Evolutionary conservation across 352 stramenopile genomes (phyloP), one percentile per base, ranked within the genome.

Genomic region (Phytophthora pluvialis): DNA sequence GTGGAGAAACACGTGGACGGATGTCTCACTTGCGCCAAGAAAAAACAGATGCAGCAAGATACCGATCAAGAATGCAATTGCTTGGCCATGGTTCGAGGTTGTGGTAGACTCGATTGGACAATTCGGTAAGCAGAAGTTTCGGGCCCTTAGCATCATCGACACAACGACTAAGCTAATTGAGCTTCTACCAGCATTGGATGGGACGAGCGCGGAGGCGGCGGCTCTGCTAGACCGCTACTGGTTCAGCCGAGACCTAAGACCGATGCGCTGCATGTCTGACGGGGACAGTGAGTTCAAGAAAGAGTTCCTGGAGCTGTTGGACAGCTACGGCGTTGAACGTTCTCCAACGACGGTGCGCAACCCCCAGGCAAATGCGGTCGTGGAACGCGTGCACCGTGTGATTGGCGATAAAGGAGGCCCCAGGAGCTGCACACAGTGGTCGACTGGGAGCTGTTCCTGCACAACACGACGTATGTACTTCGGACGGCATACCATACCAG

Each of bases 131-230:
- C 31, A 54, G 10, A 39, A 52, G 6, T 46, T 52, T n/a, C 5
- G 53, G 12, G 31, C 21, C 0, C 31, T 46, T 2, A 52, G 10
- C 0, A 61, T 52, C 6, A 61, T 61, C 42, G 42, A 61, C 53
- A 61, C 29, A 3, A 31, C 42, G 6, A 46, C 40, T 4, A 35
- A 42, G 16, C 18, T 61, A 9, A 52, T 52, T 11, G 42, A 61
- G 21, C 28, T 53, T 12, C 6, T 36, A 1, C 42, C 40, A 13
- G 51, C 40, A 3, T 6, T n/a, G 4, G 40, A 60, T 33, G 40
- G 15, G 5, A 10, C 51, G 2, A 60, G 29, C 21, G 11, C 39
- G 2, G 51, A 62, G 5, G 13, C 54, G 2, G 39, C 51, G 13
- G 35, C 13, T 9, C 9, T 49, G 3, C 21, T 49, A 1, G 13